Base-by-base conservation (phyloP, 2,329 filamentous ascomycete species). In the Sporothrix brunneoviolacea region DNA sequence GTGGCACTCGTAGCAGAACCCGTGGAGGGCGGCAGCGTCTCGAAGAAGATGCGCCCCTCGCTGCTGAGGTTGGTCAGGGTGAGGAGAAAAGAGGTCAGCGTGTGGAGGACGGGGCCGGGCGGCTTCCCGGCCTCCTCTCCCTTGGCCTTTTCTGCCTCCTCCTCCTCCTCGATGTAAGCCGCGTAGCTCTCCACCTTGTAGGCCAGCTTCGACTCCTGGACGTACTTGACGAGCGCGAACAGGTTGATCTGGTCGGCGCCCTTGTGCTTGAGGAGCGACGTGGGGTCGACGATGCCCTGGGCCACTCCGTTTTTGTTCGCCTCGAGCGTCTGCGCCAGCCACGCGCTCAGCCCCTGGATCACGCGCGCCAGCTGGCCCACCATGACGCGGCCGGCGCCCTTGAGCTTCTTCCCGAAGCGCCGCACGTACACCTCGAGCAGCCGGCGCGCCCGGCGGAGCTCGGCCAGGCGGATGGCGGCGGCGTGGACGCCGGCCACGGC, bases 191-290 rank as follows among this genome's bases (percentile, higher is more conserved):
- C 91, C 10, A 97, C 87, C 65, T 98, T 98, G 56, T 91, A 86
- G 1, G 91, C 91, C 12, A 98, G 71, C 61, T 95, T 96, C 55
- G 91, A 96, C 56, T 93, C 85, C 61, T 91, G 86, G 4, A 98
- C 79, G 64, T 97, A 97, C 38, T 82, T 78, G 28, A 91, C 83
- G 13, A 98, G 74, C 62, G 93, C 91, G 68, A 88, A 91, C 27
- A 96, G 78, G 60, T 97, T 95, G 68, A 98, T 91, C 62, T 97
- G 91, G 62, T 98, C 93, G 21, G 93, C 86, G 0, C 89, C 89
- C 63, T 95, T 95, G 33, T 83, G 83, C 21, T 83, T 77, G 57
- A 96, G 82, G 1, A 98, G 73, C 6, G 83, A 77, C 18, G 83
- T 84, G 15, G 86, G 69, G 38, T 86, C 78, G 1, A 91, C 81